A percentile compares a stretch with the other conserved stretches of the same genome.
Evolutionary conservation across 148 eudicot genomes (phyloP).

Genomic region (Fagopyrum homotropicum): DNA sequence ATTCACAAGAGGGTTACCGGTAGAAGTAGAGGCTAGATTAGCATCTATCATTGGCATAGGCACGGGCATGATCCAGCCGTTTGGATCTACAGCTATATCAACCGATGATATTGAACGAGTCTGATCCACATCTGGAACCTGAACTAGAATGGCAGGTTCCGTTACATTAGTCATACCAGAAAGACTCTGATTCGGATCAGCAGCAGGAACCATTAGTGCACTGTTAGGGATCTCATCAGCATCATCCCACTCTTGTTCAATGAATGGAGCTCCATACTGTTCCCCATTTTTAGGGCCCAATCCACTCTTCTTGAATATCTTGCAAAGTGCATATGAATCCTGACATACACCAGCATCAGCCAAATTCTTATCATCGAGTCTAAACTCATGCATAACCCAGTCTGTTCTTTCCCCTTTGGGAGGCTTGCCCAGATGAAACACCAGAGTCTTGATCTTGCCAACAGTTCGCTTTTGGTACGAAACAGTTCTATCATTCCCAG

Average conservation of each 20-base stretch:
- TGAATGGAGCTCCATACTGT: constrained; percentile 15
- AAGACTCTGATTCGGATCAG: constrained; percentile 1
- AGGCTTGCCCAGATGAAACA: constrained; percentile 60
- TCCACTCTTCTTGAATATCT: constrained; percentile 63
- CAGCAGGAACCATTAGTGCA: not conserved
- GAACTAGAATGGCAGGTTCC: not conserved
- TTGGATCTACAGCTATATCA: not conserved
- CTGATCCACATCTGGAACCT: not conserved
- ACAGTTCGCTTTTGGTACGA: constrained; percentile 26
- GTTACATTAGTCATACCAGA: not conserved
- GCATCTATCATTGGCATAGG: not conserved
- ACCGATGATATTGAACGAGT: not conserved
- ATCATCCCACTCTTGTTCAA: constrained; percentile 12
- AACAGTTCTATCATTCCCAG: constrained; percentile 55
- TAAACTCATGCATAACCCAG: constrained; percentile 82
- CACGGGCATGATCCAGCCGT: not conserved
- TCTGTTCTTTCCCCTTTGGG: constrained; percentile 66
- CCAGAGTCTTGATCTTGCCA: constrained; percentile 62
- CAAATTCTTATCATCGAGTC: constrained; percentile 33
- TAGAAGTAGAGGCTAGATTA: too few relatives aligned
- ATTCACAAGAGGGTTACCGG: not conserved
- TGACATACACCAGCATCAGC: constrained; percentile 36
- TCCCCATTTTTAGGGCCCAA: constrained; percentile 46
- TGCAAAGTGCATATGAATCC: constrained; percentile 58
- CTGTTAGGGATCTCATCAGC: not conserved